phyloP scores from a whole-genome alignment of 164 flowering plant species.

The Cinnamomum micranthum region DNA sequence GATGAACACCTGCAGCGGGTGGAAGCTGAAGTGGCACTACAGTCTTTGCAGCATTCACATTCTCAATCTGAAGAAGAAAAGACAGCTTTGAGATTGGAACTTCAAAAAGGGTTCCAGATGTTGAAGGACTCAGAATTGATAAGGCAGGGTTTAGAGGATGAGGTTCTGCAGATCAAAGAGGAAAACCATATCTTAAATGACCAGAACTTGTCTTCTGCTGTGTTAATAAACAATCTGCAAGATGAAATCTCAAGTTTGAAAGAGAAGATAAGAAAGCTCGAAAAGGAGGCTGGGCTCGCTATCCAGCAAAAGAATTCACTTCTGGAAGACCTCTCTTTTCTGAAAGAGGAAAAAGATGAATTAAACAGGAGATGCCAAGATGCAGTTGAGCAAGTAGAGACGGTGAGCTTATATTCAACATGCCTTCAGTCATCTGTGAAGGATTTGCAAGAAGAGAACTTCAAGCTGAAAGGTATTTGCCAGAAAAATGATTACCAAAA shows the following conservation, averaged over 20 bases:
- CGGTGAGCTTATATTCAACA: slow-evolving; percentile 55
- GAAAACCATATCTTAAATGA: slow-evolving; percentile 57
- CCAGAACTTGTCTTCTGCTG: slow-evolving; percentile 38
- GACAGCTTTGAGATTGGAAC: slow-evolving; percentile 49
- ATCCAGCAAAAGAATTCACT: slow-evolving; percentile 43
- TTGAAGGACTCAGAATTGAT: slow-evolving; percentile 58
- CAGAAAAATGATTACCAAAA: slow-evolving; percentile 42
- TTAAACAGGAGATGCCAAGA: slow-evolving; percentile 42
- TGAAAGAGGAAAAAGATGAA: slow-evolving; percentile 61
- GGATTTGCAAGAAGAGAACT: slow-evolving; percentile 64
- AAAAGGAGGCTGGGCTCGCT: slow-evolving; percentile 54
- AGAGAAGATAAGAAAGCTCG: slow-evolving; percentile 65
- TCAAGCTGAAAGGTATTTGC: slow-evolving; percentile 49
- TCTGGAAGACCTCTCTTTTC: slow-evolving; percentile 44
- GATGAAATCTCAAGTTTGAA: slow-evolving; percentile 47
- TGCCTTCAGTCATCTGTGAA: slow-evolving; percentile 46
- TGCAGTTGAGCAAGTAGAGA: slow-evolving; percentile 51
- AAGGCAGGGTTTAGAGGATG: slow-evolving; percentile 50
- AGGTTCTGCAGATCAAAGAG: slow-evolving; percentile 38
- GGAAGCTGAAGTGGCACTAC: slow-evolving; percentile 54
- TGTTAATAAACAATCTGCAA: slow-evolving; percentile 40
- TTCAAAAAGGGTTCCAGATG: slow-evolving; percentile 49
- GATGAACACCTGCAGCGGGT: slow-evolving; percentile 50
- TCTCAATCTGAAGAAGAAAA: slow-evolving; percentile 70
- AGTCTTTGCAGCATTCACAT: slow-evolving; percentile 47